phyloP scores from a whole-genome alignment of 2,329 filamentous ascomycete species.

The Albifimbria verrucaria region DNA sequence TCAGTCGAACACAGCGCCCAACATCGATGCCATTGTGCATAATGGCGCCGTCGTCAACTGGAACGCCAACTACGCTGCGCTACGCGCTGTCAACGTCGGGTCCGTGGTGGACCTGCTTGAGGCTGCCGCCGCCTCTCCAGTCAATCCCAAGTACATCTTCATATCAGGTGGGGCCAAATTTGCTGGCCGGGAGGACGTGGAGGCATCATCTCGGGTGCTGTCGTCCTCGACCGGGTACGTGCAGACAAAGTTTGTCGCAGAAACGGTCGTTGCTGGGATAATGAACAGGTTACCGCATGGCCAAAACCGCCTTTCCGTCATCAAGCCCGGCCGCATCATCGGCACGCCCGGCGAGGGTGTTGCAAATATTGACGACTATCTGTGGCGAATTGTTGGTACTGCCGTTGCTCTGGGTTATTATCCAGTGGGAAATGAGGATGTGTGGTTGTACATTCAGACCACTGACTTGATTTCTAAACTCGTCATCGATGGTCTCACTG shows the following conservation, averaged over 20 bases:
- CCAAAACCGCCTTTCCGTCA: conserved; percentile 12
- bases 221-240: conserved; percentile 6
- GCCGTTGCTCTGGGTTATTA: conserved; percentile 4
- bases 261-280: conserved; percentile 8
- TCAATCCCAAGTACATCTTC: conserved; percentile 15
- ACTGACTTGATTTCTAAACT: conserved; percentile 9
- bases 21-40: conserved; percentile 71
- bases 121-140: conserved; percentile 8
- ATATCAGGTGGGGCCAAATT: conserved; percentile 17
- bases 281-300: neutral
- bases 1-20: too few species aligned
- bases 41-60: conserved; percentile 84
- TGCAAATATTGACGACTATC: conserved; percentile 6
- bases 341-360: conserved; percentile 2
- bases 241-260: conserved; percentile 13
- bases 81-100: conserved; percentile 70
- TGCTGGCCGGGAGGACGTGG: neutral
- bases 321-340: conserved; percentile 12
- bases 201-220: neutral
- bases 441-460: conserved; percentile 14
- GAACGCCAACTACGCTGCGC: conserved; percentile 71
- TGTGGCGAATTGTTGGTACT: conserved; percentile 7
- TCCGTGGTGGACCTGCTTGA: conserved; percentile 16
- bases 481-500: conserved; percentile 8
- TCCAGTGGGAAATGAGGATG: conserved; percentile 5